These are phyloP conservation scores for Candida sanyiensis DNA, from an alignment of 805 yeast genomes.

Conservation along the genomic window DNA sequence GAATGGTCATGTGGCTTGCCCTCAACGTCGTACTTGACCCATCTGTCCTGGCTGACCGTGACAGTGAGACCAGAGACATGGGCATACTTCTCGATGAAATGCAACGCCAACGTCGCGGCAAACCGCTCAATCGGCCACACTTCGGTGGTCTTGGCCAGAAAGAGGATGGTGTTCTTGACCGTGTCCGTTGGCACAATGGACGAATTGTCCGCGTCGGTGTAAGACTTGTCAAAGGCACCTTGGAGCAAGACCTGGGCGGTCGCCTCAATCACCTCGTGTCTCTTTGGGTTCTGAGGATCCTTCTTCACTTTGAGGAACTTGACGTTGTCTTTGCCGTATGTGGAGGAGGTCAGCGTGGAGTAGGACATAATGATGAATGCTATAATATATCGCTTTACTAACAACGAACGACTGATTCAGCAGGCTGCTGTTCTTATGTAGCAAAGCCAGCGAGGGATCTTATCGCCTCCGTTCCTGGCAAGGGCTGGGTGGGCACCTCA, in stretches of 20 bases:
- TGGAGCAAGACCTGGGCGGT: constrained; percentile 69
- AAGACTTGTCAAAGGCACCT: constrained; percentile 76
- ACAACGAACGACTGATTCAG: background rate
- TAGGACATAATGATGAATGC: constrained; percentile 17
- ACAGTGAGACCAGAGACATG: constrained; percentile 73
- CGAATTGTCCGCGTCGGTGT: constrained; percentile 82
- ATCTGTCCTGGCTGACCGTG: constrained; percentile 62
- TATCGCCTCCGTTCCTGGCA: too few species aligned
- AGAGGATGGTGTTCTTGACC: constrained; percentile 79
- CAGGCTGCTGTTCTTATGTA: background rate
- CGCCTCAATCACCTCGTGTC: constrained; percentile 82
- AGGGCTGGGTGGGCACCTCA: background rate
- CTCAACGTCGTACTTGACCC: constrained; percentile 72
- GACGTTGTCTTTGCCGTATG: constrained; percentile 91
- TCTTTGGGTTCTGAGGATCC: constrained; percentile 63
- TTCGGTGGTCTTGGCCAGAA: constrained; percentile 76
- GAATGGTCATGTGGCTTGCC: constrained; percentile 81
- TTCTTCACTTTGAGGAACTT: constrained; percentile 85
- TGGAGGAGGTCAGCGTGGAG: constrained; percentile 38
- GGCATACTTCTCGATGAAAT: constrained; percentile 68
- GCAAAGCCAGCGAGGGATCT: background rate
- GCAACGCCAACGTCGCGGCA: constrained; percentile 79
- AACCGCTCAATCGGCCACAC: constrained; percentile 90
- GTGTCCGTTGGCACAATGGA: constrained; percentile 94
- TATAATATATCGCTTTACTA: background rate